Base-by-base conservation (phyloP, 176 grass and related monocot genomes). In the maize (Zea mays) region DNA sequence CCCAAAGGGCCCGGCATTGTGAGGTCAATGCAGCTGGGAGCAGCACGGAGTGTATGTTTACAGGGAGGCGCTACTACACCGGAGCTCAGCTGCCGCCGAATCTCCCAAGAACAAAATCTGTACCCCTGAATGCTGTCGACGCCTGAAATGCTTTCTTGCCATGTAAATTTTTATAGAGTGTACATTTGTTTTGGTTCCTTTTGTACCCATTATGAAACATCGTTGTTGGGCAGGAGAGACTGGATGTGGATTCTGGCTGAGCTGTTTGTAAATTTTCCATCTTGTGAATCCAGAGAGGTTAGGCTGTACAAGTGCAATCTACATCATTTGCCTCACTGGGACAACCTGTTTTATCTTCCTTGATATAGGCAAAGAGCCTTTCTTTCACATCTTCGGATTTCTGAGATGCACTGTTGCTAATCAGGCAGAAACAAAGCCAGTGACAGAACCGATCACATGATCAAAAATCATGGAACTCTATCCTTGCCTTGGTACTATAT, bases 131-230 rank as follows among this genome's bases (percentile, higher is more conserved):
- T 11, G 85, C 85, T 8, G 49, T 91, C 0, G 85, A 91, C 38
- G 74, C 56, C 65, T 91, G 71, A 82, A 43, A 72, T 50, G 60
- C 60, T 72, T 82, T 78, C 20, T 76, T 62, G 16, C 35, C 47
- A 4, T 89, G 82, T 83, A 83, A 76, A 80, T n/a, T 78, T 80
- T 62, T 84, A 58, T 71, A 81, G 65, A 44, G 43, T 84, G 72
- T 87, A 81, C 72, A 90, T 87, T 77, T 84, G 66, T 44, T 81
- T 90, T 77, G 0, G 72, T 76, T 81, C 77, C 73, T 83, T 85
- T 56, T 81, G 16, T 77, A 72, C 58, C 64, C 81, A 57, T 73
- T 59, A 68, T 84, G 77, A 72, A 80, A 73, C 66, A 81, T 77
- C 85, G 77, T 42, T 57, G 10, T 42, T 60, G 59, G 50, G 65